phyloP scores from a whole-genome alignment of 306 rosid species.

The Prunus fruticosa region DNA sequence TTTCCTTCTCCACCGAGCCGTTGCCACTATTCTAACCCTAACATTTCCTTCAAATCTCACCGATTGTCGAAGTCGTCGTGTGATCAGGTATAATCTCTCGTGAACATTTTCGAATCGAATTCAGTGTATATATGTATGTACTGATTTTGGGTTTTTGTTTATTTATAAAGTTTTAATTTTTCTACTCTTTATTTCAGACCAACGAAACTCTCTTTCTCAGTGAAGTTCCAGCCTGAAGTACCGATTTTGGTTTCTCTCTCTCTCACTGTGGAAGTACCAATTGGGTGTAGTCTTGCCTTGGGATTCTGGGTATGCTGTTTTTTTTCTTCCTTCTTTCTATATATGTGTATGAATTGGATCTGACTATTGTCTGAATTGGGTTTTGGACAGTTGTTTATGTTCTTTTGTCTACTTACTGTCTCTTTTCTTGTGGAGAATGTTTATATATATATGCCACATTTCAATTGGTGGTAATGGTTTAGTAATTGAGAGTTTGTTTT shows the following conservation, averaged over 20 bases:
- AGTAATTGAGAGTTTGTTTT: neutral
- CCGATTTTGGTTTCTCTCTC: neutral
- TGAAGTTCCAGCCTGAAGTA: neutral
- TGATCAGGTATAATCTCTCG: neutral
- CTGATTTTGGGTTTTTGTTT: neutral
- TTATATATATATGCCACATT: neutral
- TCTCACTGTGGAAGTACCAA: neutral
- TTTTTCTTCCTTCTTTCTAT: neutral
- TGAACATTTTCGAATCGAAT: neutral
- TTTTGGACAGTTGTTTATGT: neutral
- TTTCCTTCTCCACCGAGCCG: neutral
- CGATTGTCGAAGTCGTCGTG: neutral
- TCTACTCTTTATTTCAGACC: neutral
- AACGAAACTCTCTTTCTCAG: neutral
- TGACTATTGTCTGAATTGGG: neutral
- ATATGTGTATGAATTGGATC: neutral
- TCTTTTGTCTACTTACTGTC: neutral
- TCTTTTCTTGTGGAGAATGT: neutral
- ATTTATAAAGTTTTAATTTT: too few species aligned
- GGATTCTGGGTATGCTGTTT: neutral
- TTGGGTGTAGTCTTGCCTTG: neutral
- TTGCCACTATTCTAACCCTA: neutral
- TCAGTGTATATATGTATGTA: neutral
- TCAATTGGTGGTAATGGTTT: neutral
- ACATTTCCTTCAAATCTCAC: slow-evolving; percentile 1